A percentile compares a stretch with the other conserved stretches of the same genome.
Evolutionary conservation across 2,329 filamentous ascomycete genomes (phyloP).

Genomic region (Penicillium aurantiogriseum): DNA sequence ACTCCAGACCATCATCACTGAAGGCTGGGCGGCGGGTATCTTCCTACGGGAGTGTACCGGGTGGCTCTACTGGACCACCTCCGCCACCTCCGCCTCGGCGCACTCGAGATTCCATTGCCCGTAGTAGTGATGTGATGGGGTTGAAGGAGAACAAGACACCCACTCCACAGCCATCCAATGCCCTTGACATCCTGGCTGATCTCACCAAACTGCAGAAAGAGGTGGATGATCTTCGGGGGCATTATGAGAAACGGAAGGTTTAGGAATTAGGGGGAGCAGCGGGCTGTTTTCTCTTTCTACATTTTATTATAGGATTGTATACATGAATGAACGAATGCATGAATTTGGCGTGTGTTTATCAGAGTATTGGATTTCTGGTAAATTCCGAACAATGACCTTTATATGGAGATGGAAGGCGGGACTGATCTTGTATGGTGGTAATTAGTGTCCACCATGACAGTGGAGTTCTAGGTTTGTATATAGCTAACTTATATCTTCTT

Average conservation of each 20-base stretch:
- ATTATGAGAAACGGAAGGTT: conserved; percentile 37
- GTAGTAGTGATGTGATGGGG: conserved; percentile 32
- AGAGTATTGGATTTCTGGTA: neutral
- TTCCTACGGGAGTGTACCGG: conserved; percentile 23
- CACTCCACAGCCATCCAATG: conserved; percentile 41
- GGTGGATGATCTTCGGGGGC: conserved; percentile 60
- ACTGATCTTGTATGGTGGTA: neutral
- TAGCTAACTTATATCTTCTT: neutral
- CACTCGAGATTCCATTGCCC: conserved; percentile 43
- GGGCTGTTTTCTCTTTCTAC: conserved; percentile 10
- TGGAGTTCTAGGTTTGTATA: neutral
- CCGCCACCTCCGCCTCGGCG: conserved; percentile 50
- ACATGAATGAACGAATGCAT: conserved; percentile 20
- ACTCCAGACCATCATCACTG: conserved; percentile 21
- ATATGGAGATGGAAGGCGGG: neutral
- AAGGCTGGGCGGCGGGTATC: conserved; percentile 32
- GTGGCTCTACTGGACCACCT: conserved; percentile 36
- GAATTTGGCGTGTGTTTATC: neutral
- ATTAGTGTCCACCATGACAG: neutral
- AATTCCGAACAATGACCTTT: neutral
- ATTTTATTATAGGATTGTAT: conserved; percentile 8
- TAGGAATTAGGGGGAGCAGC: conserved; percentile 23
- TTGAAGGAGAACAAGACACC: conserved; percentile 24
- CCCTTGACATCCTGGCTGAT: conserved; percentile 67
- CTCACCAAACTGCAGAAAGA: conserved; percentile 70